Conservation (phyloP, 257 asterid species). For the Nicotiana benthamiana region DNA sequence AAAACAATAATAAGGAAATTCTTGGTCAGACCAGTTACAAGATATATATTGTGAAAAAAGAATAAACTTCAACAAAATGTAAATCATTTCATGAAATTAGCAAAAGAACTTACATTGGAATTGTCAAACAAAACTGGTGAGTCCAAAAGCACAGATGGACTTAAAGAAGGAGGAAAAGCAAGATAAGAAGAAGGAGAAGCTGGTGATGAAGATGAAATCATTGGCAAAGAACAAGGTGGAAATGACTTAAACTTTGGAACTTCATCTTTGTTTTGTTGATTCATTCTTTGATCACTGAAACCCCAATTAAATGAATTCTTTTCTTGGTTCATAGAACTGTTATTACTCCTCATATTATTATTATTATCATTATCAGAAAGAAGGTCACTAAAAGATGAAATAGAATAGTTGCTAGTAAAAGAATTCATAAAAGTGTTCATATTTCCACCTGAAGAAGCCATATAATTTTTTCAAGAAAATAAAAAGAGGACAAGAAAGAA, state of each 20-base stretch:
- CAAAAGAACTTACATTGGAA: conserved; percentile 42
- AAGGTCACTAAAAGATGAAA: conserved; percentile 29
- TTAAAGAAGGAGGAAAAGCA: conserved; percentile 46
- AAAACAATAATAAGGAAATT: background rate
- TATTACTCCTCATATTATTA: conserved; percentile 14
- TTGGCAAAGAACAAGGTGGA: conserved; percentile 49
- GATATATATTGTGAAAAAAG: background rate
- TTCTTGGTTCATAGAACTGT: background rate
- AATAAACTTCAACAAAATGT: background rate
- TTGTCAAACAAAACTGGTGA: conserved; percentile 65
- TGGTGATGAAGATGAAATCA: conserved; percentile 46
- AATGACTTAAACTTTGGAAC: conserved; percentile 43
- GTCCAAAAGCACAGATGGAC: conserved; percentile 72
- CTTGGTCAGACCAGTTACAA: background rate
- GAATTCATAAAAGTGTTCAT: conserved; percentile 18
- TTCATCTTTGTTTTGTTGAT: background rate
- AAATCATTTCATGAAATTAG: background rate
- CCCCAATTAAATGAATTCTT: conserved; percentile 22
- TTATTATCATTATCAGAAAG: conserved; percentile 19
- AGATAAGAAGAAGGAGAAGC: conserved; percentile 71
- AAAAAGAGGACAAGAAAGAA: background rate
- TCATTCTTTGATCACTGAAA: conserved; percentile 5
- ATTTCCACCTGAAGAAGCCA: conserved; percentile 33
- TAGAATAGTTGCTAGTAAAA: conserved; percentile 4
- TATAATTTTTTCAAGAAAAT: background rate